Conservation (phyloP, 2,329 filamentous ascomycete genomes). For the Fusarium sp. region DNA sequence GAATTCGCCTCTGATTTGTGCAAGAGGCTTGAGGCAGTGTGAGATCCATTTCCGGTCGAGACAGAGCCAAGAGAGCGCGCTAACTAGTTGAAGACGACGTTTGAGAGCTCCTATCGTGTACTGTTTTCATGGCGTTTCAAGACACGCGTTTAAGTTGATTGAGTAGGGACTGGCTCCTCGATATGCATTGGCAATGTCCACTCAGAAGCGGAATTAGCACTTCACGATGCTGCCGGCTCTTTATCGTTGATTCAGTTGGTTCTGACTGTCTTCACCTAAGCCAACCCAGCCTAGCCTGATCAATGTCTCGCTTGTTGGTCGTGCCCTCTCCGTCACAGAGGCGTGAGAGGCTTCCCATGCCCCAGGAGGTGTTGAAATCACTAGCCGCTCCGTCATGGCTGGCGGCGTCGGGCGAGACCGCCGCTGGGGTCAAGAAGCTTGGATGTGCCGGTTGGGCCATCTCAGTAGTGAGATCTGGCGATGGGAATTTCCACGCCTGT, state of each 20-base stretch:
- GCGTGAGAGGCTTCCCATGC: background rate
- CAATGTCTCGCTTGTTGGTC: constrained; percentile 37
- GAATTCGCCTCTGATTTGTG: background rate
- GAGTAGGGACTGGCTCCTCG: background rate
- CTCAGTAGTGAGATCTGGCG: constrained; percentile 11
- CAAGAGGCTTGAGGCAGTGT: background rate
- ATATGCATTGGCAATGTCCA: constrained; percentile 22
- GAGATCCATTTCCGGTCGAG: background rate
- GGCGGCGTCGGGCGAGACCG: constrained; percentile 29
- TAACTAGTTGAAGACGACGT: constrained; percentile 1
- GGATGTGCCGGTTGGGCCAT: constrained; percentile 12
- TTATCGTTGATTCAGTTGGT: constrained; percentile 32
- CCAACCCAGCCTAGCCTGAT: constrained; percentile 15
- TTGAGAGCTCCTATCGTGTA: constrained; percentile 1
- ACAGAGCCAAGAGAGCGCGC: constrained; percentile 12
- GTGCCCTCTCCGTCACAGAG: constrained; percentile 17
- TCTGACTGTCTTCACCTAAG: constrained; percentile 1
- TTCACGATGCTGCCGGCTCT: constrained; percentile 14
- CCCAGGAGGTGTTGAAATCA: constrained; percentile 25
- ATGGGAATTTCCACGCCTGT: constrained; percentile 5
- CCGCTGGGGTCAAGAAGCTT: background rate
- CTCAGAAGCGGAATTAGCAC: constrained; percentile 13
- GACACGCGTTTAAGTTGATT: constrained; percentile 27
- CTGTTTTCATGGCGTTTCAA: constrained; percentile 30
- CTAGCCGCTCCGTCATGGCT: constrained; percentile 26